Percentiles rank a stretch among this genome's conserved stretches.
Evolutionary conservation across 2,329 filamentous ascomycete genomes (phyloP).

Genomic region (Emericellopsis atlantica): DNA sequence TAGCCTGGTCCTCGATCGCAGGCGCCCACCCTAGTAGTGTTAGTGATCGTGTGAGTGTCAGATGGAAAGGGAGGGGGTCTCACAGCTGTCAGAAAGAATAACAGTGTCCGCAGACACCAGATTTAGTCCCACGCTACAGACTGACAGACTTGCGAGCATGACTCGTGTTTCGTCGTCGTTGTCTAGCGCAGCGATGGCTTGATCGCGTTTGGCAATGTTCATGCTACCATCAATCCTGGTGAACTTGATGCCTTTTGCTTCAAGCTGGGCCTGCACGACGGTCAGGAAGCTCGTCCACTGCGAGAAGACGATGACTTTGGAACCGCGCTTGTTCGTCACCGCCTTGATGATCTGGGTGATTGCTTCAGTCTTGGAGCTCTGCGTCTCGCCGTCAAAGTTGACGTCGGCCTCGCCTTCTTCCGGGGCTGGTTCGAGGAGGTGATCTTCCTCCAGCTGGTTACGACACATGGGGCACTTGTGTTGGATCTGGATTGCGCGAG

Average conservation of each 20-base stretch:
- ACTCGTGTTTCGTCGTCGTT: conserved; percentile 56
- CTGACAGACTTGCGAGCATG: conserved; percentile 69
- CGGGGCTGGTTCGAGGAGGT: conserved; percentile 51
- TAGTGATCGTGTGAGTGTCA: not conserved
- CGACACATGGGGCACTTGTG: conserved; percentile 80
- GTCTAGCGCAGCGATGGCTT: conserved; percentile 55
- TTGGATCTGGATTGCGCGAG: conserved; percentile 60
- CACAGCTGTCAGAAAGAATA: conserved; percentile 65
- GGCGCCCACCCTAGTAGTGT: conserved; percentile 61
- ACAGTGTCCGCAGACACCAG: conserved; percentile 79
- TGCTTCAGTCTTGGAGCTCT: conserved; percentile 74
- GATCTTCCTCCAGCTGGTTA: conserved; percentile 46
- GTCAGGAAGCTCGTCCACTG: conserved; percentile 69
- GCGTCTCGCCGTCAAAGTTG: conserved; percentile 47
- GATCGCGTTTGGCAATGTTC: conserved; percentile 57
- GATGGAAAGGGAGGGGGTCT: conserved; percentile 8
- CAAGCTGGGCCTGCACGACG: conserved; percentile 57
- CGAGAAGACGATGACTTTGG: conserved; percentile 62
- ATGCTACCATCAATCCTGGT: conserved; percentile 74
- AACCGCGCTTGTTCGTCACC: conserved; percentile 47
- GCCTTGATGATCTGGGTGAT: conserved; percentile 64
- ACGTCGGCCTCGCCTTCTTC: conserved; percentile 30
- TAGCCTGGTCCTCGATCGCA: conserved; percentile 82
- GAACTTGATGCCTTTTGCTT: conserved; percentile 45
- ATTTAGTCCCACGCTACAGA: conserved; percentile 78